phyloP scores from a whole-genome alignment of 257 asterid genomes.

The Knoxia roxburghii region DNA sequence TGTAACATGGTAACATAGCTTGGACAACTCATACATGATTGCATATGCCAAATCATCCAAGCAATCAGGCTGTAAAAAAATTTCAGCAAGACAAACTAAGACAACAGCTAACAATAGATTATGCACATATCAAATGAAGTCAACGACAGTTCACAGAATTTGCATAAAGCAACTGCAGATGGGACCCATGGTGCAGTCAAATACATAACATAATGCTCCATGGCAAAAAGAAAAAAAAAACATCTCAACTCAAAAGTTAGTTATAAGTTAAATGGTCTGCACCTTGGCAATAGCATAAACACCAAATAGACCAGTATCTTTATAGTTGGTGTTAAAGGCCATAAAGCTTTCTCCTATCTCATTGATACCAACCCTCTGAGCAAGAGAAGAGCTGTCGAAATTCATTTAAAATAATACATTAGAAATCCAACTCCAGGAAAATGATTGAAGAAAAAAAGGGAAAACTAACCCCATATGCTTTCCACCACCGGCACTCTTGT shows the following conservation, averaged over 20 bases:
- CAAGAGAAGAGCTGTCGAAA: constrained; percentile 61
- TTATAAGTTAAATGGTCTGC: background rate
- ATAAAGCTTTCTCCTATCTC: constrained; percentile 83
- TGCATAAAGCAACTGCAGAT: background rate
- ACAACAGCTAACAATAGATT: background rate
- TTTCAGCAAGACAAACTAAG: background rate
- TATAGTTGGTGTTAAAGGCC: constrained; percentile 87
- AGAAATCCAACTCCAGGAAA: background rate
- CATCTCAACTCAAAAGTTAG: background rate
- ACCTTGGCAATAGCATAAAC: constrained; percentile 91
- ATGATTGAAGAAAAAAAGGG: background rate
- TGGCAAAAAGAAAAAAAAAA: too few relatives aligned
- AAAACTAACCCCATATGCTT: constrained; percentile 77
- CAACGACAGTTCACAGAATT: background rate
- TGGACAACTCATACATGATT: constrained; percentile 67
- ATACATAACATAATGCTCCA: background rate
- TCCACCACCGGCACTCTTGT: constrained; percentile 65
- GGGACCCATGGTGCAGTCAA: background rate
- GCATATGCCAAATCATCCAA: constrained; percentile 73
- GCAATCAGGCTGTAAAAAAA: constrained; percentile 64
- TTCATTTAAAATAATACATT: constrained; percentile 17
- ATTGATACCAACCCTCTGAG: constrained; percentile 61
- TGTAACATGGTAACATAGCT: constrained; percentile 57
- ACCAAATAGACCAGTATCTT: constrained; percentile 88
- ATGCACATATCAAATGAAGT: background rate